These are phyloP conservation scores for Solanum clarkiae DNA, from an alignment of 257 asterid genomes.

Conservation along the genomic window DNA sequence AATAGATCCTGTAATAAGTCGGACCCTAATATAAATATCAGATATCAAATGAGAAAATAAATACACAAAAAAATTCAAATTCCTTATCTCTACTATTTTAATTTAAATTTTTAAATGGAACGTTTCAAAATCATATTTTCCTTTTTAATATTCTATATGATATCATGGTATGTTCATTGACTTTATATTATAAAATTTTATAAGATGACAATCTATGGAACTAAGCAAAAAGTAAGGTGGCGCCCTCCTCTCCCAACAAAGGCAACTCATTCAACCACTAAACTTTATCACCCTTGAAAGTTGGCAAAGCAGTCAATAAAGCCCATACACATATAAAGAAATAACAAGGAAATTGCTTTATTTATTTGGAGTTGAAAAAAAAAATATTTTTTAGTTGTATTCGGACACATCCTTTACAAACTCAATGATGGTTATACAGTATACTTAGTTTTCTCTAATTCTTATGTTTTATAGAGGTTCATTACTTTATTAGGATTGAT, in stretches of 20 bases:
- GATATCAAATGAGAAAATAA: rapidly evolving
- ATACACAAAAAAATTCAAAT: neutral
- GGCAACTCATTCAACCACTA: neutral
- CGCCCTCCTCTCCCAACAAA: neutral
- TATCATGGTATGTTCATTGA: neutral
- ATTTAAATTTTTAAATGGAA: neutral
- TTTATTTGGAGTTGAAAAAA: neutral
- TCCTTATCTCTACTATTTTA: neutral
- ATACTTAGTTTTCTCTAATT: too few species aligned
- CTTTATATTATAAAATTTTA: neutral
- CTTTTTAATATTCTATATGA: neutral
- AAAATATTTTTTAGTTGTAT: neutral
- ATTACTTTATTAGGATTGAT: too few species aligned
- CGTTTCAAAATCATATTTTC: neutral
- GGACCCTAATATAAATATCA: rapidly evolving
- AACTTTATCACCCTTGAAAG: neutral
- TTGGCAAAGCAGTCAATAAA: neutral
- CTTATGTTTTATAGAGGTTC: too few species aligned
- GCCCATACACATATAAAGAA: neutral
- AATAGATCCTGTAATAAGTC: rapidly evolving
- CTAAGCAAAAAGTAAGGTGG: neutral
- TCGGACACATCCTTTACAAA: neutral
- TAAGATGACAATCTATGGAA: neutral
- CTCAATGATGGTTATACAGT: too few species aligned
- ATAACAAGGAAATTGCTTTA: neutral